These are phyloP conservation scores for Aureobasidium sp. DNA, from an alignment of 2,329 filamentous ascomycete genomes.

Conservation along the genomic window DNA sequence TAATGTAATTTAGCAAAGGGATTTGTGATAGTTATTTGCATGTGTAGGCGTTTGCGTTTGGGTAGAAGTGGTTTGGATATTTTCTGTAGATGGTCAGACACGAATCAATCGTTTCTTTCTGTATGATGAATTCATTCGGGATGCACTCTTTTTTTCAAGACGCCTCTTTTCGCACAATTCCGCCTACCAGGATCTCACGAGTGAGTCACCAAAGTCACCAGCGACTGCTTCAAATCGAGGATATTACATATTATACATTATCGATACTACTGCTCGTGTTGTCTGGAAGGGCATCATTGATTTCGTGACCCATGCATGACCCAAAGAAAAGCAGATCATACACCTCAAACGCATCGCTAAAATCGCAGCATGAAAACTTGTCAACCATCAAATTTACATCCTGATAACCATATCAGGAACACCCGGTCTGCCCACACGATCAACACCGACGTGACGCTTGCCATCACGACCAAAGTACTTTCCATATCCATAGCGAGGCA, in stretches of 20 bases:
- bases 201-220: background rate
- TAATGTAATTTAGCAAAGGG: background rate
- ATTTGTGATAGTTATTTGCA: background rate
- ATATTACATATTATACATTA: background rate
- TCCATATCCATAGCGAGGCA: constrained; percentile 49
- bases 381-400: background rate
- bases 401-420: constrained; percentile 23
- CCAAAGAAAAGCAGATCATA: background rate
- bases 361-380: background rate
- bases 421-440: constrained; percentile 43
- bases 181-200: background rate
- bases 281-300: background rate
- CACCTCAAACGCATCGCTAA: background rate
- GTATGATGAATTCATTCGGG: background rate
- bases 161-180: background rate
- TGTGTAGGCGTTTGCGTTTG: background rate
- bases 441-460: constrained; percentile 53
- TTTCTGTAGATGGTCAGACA: background rate
- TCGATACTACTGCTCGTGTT: background rate
- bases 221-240: background rate
- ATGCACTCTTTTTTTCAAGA: no score
- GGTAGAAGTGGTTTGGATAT: background rate
- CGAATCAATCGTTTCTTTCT: background rate
- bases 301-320: background rate
- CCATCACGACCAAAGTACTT: constrained; percentile 53